Base-by-base conservation (phyloP, 2,329 filamentous ascomycete species). In the Lecanicillium sp. region DNA sequence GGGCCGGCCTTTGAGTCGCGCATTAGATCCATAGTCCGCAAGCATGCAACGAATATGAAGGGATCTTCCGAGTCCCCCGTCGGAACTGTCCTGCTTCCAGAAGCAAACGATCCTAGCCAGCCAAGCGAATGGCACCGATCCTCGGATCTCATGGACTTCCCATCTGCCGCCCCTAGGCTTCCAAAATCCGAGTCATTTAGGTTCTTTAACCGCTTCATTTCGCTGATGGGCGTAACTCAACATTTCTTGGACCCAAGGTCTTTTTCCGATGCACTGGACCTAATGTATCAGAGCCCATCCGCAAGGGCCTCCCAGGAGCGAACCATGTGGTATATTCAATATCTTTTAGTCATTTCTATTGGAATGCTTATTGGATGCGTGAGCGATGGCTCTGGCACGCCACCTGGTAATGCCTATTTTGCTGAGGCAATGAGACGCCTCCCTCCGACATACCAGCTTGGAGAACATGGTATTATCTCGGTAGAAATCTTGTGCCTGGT, bases 321-420 rank as follows among this genome's bases (percentile, higher is more conserved):
- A 31, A 45, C 44, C 9, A 48, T 48, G 2, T 56, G 52, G 52
- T 56, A 52, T 27, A 50, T 43, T 0, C 44, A 54, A 17, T 56
- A 55, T 30, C 33, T 56, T 1, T 29, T 56, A 13, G 50, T 56
- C 4, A 54, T 56, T 51, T 51, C 53, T 5, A 50, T 56, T 33
- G 53, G 48, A 2, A 55, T 49, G 44, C 43, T 54, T 19, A 52
- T 55, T 17, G 48, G 48, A 2, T 47, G 43, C 8, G 40, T 46
- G 0, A 51, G 45, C 13, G 43, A 45, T 13, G 41, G 43, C 7
- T 41, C 41, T 7, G 41, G 37, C 2, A 47, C 43, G 1, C 48
- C 48, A 0, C 52, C 47, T 1, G 53, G 53, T 6, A 50, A 47
- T 2, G 43, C 38, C 3, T 55, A 47, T 19, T 56, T 56, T 22